These are phyloP conservation scores for Neurospora cerealis DNA, from an alignment of 495 filamentous ascomycete species.

Conservation along the genomic window DNA sequence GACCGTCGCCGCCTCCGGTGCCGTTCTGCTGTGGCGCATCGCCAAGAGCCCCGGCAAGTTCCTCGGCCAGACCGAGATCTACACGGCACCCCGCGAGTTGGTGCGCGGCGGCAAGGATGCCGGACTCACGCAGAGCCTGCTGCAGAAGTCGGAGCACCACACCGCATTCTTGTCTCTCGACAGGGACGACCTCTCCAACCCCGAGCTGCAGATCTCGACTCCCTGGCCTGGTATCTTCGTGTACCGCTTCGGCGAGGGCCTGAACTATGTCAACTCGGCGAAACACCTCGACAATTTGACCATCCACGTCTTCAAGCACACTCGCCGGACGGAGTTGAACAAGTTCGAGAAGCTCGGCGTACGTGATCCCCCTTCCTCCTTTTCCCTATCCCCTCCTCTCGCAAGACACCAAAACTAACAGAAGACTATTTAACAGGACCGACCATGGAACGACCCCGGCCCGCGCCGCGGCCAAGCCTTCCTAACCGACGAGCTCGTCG, in stretches of 20 bases:
- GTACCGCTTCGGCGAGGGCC: constrained; percentile 41
- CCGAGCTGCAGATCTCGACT: constrained; percentile 22
- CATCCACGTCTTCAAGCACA: constrained; percentile 31
- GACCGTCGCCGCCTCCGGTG: constrained; percentile 32
- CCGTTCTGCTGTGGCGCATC: constrained; percentile 35
- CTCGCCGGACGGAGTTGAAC: constrained; percentile 26
- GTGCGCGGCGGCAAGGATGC: constrained; percentile 6
- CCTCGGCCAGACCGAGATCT: constrained; percentile 23
- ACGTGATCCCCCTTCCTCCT: constrained; percentile 9
- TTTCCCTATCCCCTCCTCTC: background rate
- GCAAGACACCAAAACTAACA: constrained; percentile 2
- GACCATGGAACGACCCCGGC: constrained; percentile 83
- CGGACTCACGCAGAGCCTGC: background rate
- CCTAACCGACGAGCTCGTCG: constrained; percentile 19
- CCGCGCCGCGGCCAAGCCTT: constrained; percentile 48
- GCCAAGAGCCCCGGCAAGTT: constrained; percentile 35
- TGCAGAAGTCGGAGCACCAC: constrained; percentile 4
- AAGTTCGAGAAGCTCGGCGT: constrained; percentile 30
- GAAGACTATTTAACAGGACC: constrained; percentile 15
- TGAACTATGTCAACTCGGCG: constrained; percentile 44
- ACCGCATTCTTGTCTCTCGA: constrained; percentile 34
- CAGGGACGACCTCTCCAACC: constrained; percentile 34
- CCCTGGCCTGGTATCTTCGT: constrained; percentile 42
- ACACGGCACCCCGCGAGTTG: constrained; percentile 5
- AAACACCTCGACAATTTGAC: constrained; percentile 38